A percentile compares a stretch with the other conserved stretches of the same genome.
Evolutionary conservation across 2,329 filamentous ascomycete genomes (phyloP).

Genomic region (Hymenoscyphus occultus): DNA sequence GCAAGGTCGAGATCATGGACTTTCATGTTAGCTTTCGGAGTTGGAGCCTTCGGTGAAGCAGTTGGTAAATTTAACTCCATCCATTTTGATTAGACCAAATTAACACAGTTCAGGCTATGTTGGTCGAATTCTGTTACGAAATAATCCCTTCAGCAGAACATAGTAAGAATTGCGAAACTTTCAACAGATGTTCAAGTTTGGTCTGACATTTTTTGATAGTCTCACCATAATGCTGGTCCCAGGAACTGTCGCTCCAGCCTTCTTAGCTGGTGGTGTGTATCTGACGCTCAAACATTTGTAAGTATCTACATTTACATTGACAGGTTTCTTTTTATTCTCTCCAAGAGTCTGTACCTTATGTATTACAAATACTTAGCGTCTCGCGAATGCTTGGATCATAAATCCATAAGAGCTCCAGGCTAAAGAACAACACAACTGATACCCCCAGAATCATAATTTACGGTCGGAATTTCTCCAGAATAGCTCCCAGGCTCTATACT

Average conservation of each 20-base stretch:
- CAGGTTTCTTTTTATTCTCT: too few relatives aligned
- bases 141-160: slow-evolving; percentile 54
- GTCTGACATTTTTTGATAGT: slow-evolving; percentile 7
- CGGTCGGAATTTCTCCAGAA: slow-evolving; percentile 48
- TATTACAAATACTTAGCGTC: too few relatives aligned
- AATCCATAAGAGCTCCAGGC: background rate
- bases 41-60: slow-evolving; percentile 51
- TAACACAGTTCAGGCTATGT: slow-evolving; percentile 39
- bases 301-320: background rate
- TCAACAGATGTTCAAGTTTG: background rate
- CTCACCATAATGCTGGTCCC: slow-evolving; percentile 45
- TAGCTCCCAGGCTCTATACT: slow-evolving; percentile 51
- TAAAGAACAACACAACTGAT: background rate
- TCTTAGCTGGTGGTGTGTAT: slow-evolving; percentile 60
- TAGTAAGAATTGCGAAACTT: slow-evolving; percentile 45
- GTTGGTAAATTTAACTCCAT: slow-evolving; percentile 39
- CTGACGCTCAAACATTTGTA: slow-evolving; percentile 58
- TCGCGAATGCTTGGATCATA: too few relatives aligned
- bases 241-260: slow-evolving; percentile 41
- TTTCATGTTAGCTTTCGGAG: slow-evolving; percentile 42
- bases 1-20: slow-evolving; percentile 51
- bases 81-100: background rate
- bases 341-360: too few relatives aligned
- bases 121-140: slow-evolving; percentile 47
- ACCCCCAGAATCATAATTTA: slow-evolving; percentile 43